Evolutionary conservation across 106 monocot species (phyloP).

Genomic region (Allium cepa): DNA sequence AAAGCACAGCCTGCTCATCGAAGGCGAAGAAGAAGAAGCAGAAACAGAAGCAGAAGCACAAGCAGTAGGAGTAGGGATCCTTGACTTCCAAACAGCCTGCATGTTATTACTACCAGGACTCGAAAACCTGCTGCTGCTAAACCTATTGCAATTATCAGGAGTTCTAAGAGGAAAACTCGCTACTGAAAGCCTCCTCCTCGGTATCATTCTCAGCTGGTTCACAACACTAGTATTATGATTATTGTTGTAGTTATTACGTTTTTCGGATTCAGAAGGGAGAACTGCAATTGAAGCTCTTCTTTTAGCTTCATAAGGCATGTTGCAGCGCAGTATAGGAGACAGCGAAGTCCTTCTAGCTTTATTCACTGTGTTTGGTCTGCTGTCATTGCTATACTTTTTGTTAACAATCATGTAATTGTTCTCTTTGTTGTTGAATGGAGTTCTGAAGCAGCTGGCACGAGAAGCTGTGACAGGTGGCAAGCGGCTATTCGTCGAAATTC

Average conservation of each 20-base stretch:
- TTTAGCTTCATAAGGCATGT: conserved; percentile 26
- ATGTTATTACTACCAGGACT: conserved; percentile 31
- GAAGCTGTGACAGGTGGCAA: conserved; percentile 27
- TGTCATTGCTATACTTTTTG: no score
- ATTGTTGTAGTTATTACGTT: conserved; percentile 8
- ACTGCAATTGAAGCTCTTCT: conserved; percentile 62
- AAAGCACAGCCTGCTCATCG: conserved; percentile 45
- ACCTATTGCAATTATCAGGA: conserved; percentile 20
- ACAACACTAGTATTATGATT: not conserved
- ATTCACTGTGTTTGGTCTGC: no score
- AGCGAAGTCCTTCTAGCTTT: conserved; percentile 48
- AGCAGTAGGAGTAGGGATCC: conserved; percentile 30
- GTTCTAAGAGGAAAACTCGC: conserved; percentile 30
- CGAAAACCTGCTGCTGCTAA: conserved; percentile 34
- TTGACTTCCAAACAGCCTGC: conserved; percentile 33
- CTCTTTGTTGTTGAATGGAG: conserved; percentile 38
- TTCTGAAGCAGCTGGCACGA: conserved; percentile 3
- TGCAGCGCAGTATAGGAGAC: conserved; percentile 21
- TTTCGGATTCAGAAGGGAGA: conserved; percentile 14
- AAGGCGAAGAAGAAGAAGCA: conserved; percentile 19
- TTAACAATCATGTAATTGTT: conserved; percentile 9
- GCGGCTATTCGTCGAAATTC: conserved; percentile 32
- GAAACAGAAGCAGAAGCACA: conserved; percentile 14
- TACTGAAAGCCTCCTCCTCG: conserved; percentile 32
- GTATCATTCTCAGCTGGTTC: conserved; percentile 12